phyloP scores from a whole-genome alignment of 202 grass and related monocot species.

The Elaeis oleifera region DNA sequence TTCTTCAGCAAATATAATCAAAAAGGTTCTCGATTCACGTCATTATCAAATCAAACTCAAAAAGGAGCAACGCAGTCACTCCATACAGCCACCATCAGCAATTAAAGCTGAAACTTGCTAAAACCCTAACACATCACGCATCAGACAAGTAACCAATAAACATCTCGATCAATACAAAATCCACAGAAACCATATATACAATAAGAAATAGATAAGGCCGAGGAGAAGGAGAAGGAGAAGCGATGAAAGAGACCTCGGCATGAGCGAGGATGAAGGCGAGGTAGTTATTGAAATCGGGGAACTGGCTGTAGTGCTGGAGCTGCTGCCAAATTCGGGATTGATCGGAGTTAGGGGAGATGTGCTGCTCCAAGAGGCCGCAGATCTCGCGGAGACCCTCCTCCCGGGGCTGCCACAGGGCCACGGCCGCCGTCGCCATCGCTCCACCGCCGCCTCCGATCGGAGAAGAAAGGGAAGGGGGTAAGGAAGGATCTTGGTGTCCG shows the following conservation, averaged over 20 bases:
- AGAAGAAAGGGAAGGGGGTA: background rate
- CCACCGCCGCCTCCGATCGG: background rate
- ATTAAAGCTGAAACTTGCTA: no score
- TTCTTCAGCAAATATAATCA: no score
- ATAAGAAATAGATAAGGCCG: background rate
- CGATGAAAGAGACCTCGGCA: constrained; percentile 37
- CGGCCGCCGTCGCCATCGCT: constrained; percentile 29
- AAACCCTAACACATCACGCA: no score
- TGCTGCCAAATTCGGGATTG: constrained; percentile 79
- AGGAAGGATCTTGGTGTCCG: no score
- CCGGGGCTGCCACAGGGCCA: constrained; percentile 71
- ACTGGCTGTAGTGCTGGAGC: constrained; percentile 88
- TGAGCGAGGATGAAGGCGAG: constrained; percentile 76
- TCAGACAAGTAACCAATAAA: background rate
- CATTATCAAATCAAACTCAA: no score
- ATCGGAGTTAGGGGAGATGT: constrained; percentile 95
- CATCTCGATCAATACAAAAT: background rate
- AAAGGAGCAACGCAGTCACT: no score
- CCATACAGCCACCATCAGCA: no score
- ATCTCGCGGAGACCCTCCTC: constrained; percentile 95
- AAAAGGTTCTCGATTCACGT: no score
- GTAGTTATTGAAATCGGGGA: constrained; percentile 99
- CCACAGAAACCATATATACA: background rate
- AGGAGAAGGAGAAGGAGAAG: background rate
- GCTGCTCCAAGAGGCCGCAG: constrained; percentile 71